Evolutionary conservation across 2,329 filamentous ascomycete species (phyloP).

Genomic region (Nemania sp.): DNA sequence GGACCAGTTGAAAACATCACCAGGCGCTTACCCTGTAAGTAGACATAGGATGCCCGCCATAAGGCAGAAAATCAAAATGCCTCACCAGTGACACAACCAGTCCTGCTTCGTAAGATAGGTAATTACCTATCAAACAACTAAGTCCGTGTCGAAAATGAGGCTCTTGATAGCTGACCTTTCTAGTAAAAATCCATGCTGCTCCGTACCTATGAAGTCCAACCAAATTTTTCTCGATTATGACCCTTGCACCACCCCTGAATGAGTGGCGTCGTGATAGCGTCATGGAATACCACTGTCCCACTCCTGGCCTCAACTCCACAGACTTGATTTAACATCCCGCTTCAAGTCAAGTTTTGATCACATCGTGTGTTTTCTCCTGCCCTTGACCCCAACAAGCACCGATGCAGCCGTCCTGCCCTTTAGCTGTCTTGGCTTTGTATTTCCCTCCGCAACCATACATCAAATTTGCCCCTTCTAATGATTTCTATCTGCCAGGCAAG

Average conservation of each 20-base stretch:
- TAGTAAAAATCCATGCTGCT: background rate
- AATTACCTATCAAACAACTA: background rate
- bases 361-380: too few relatives aligned
- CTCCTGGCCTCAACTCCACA: too few relatives aligned
- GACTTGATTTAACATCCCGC: too few relatives aligned
- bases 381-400: background rate
- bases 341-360: too few relatives aligned
- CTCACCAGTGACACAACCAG: too few relatives aligned
- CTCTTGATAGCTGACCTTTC: slow-evolving; percentile 8
- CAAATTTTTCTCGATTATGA: too few relatives aligned
- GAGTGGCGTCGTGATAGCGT: background rate
- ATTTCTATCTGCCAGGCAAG: slow-evolving; percentile 20
- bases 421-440: background rate
- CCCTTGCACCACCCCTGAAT: background rate
- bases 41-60: too few relatives aligned
- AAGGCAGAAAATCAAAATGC: too few relatives aligned
- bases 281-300: too few relatives aligned
- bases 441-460: background rate
- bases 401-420: background rate
- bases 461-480: slow-evolving; percentile 8
- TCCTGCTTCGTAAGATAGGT: too few relatives aligned
- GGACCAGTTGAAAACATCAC: slow-evolving; percentile 4
- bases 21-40: slow-evolving; percentile 9
- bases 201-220: background rate
- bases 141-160: slow-evolving; percentile 8